Evolutionary conservation across 2,329 filamentous ascomycete genomes (phyloP).

Genomic region (Neurospora crassa): DNA sequence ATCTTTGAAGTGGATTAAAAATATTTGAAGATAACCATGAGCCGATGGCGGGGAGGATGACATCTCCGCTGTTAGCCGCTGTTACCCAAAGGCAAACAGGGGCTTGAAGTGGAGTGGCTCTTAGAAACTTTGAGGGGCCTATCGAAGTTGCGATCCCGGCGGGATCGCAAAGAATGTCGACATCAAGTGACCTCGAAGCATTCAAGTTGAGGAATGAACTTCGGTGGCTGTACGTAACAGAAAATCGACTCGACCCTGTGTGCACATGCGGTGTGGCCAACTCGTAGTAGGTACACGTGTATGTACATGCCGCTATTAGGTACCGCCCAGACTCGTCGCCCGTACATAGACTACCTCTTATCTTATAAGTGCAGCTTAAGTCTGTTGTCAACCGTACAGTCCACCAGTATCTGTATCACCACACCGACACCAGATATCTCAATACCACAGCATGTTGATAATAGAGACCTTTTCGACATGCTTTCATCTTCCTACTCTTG

Average conservation of each 20-base stretch:
- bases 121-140: neutral
- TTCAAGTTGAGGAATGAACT: neutral
- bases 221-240: neutral
- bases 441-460: neutral
- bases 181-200: neutral
- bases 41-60: neutral
- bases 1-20: neutral
- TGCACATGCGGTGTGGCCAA: neutral
- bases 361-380: neutral
- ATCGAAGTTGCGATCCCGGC: neutral
- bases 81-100: neutral
- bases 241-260: neutral
- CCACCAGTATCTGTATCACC: neutral
- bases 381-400: neutral
- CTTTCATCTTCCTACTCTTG: neutral
- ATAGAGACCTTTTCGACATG: neutral
- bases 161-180: neutral
- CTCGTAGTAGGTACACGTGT: neutral
- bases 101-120: neutral
- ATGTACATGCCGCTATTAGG: neutral
- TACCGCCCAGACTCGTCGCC: neutral
- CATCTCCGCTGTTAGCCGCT: neutral
- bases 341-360: neutral
- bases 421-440: neutral
- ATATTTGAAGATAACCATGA: neutral